These are phyloP conservation scores for Rhizopus stolonifer DNA, from an alignment of 371 early-diverging fungal genomes.

Conservation along the genomic window DNA sequence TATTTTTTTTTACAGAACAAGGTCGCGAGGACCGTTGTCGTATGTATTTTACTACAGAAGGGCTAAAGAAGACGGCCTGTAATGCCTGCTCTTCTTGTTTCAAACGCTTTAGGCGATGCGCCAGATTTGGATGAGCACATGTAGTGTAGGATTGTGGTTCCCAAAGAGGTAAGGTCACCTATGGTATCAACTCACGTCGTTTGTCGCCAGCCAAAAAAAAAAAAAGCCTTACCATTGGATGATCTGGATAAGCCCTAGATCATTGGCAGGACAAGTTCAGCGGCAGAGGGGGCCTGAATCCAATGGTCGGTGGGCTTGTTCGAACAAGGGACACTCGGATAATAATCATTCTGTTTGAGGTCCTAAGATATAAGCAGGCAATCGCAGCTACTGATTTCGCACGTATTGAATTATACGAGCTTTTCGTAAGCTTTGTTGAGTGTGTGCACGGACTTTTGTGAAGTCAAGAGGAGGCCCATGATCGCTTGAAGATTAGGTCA, in stretches of 20 bases:
- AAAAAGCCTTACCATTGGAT: constrained; percentile 16
- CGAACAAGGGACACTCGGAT: constrained; percentile 26
- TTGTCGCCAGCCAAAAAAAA: constrained; percentile 63
- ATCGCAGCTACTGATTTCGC: constrained; percentile 17
- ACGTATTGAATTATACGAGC: not conserved
- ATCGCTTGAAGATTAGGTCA: constrained; percentile 19
- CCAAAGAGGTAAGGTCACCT: constrained; percentile 24
- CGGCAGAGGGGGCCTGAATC: constrained; percentile 42
- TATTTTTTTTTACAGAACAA: too few species aligned
- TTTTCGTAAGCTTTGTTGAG: constrained; percentile 13
- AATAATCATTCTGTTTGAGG: constrained; percentile 41
- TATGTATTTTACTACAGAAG: constrained; percentile 38
- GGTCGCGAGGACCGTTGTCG: too few species aligned
- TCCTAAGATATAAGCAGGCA: constrained; percentile 53
- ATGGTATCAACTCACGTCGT: constrained; percentile 47
- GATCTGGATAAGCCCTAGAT: constrained; percentile 1
- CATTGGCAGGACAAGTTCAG: constrained; percentile 36
- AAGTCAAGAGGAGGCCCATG: constrained; percentile 35
- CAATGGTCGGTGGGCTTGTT: constrained; percentile 4
- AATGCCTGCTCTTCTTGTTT: constrained; percentile 8
- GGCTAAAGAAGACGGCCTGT: constrained; percentile 64
- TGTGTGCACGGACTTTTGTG: constrained; percentile 42
- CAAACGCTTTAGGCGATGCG: not conserved
- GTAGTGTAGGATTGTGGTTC: constrained; percentile 52
- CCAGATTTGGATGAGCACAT: constrained; percentile 25